Evolutionary conservation across 164 flowering plant species (phyloP), one percentile per base, ranked within the genome.

Genomic region (Vitis amurensis): DNA sequence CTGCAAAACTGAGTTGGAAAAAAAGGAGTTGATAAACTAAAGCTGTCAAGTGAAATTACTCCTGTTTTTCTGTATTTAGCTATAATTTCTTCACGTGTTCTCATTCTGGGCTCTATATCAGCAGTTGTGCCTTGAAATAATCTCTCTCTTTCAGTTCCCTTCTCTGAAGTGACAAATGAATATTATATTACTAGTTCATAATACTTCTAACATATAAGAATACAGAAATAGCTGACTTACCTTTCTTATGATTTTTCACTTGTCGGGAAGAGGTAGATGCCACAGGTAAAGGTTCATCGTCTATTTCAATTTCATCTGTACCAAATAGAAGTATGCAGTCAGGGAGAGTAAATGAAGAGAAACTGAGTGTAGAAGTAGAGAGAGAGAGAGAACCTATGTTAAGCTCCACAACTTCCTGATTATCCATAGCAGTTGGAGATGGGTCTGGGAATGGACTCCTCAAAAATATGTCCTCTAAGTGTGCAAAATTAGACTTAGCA

Each of bases 251-350:
- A 15, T 79, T 73, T 61, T 78, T 75, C 58, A 56, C 68, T 68
- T 71, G 73, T 68, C 78, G 65, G 44, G 91, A 79, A 59, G 90
- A 79, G 66, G 85, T 75, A 66, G 88, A 69, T 55, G 75, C 72
- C 50, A 62, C 44, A 8, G 74, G 68, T 68, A 55, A 58, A 50
- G 88, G 84, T 55, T 90, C 98, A 77, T 94, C 97, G 77, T 94
- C 97, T 70, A 94, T 89, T 71, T 86, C 88, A 71, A 94, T 90
- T 78, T 94, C 98, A 86, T 94, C 98, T 94, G 76, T 60, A 61
- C 50, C 59, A 79, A 68, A 47, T 49, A 66, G 53, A 66, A 66
- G 52, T 6, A 51, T 1, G 1, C 47, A 59, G 6, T 14, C 66
- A 62, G 66, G 69, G 11, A 31, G 51, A 60, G 63, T n/a, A 10